phyloP scores from a whole-genome alignment of 2,329 filamentous ascomycete genomes.

The Fusarium albidum region DNA sequence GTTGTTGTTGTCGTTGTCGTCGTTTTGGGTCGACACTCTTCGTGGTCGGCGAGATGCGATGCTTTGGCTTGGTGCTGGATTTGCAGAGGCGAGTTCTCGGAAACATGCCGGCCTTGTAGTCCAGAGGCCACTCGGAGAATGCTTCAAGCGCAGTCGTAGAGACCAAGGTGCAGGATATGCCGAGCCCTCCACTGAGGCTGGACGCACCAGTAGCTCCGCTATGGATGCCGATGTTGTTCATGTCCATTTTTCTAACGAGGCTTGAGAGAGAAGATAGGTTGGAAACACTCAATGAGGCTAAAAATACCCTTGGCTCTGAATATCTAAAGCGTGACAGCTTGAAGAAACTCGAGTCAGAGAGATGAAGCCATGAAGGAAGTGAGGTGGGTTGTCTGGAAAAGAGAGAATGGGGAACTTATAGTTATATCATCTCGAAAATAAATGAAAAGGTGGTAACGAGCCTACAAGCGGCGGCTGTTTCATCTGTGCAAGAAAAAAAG shows the following conservation, averaged over 20 bases:
- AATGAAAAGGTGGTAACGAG: no score
- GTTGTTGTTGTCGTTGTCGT: no score
- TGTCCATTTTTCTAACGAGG: not conserved
- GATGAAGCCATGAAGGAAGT: not conserved
- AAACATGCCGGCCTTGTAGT: not conserved
- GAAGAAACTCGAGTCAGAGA: not conserved
- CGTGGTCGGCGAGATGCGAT: not conserved
- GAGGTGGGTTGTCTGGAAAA: no score
- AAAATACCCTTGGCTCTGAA: no score
- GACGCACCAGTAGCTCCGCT: not conserved
- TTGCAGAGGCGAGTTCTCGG: not conserved
- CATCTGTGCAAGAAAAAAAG: no score
- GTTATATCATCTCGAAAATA: no score
- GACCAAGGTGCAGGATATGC: not conserved
- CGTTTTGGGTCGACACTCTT: not conserved
- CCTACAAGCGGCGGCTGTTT: no score
- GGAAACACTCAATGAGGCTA: no score
- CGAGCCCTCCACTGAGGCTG: not conserved
- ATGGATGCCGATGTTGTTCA: not conserved
- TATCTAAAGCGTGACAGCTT: no score
- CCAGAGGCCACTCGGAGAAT: not conserved
- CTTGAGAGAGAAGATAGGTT: no score
- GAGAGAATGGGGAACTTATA: no score
- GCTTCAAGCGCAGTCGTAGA: constrained; percentile 1
- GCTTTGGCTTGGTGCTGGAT: not conserved